Base-by-base conservation (phyloP, 2,329 filamentous ascomycete species). In the Aureobasidium zeae region DNA sequence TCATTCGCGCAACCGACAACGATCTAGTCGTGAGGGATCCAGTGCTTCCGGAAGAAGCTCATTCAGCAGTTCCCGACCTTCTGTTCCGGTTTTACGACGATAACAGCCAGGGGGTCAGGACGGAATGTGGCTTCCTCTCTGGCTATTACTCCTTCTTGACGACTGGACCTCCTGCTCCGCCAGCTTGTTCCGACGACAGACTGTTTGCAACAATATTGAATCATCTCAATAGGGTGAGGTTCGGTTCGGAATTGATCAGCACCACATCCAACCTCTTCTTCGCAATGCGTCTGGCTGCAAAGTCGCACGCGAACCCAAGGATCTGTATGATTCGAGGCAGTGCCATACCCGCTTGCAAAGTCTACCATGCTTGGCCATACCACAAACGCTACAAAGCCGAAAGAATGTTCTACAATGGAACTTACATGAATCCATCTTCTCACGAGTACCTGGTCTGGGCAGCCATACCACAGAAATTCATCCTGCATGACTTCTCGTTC, bases 381-480 rank as follows among this genome's bases (percentile, higher is more conserved):
- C 16, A 32, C 5, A 11, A 6, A 10, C 29, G 29, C 2, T 33
- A 17, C 8, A 15, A 2, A 2, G 11, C 9, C 2, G 17, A 29
- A 4, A n/a, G 12, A 11, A 20, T 30, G 11, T 44, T 16, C 9
- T 19, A 15, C 19, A 30, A 30, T n/a, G 31, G 32, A 1, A 22
- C 33, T 9, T 36, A 25, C 11, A 30, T 3, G n/a, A 29, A 36
- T n/a, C 42, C 25, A 2, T 17, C 29, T 3, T 24, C 32, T 2
- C 32, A 37, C 12, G 43, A 45, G 13, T 45, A 32, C 8, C 8
- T 16, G 1, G 9, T 45, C 3, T 45, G 43, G 43, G 43, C 33
- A 7, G 31, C 16, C 1, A 11, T 45, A 9, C 26, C 25, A 1
- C 32, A 15, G 2, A 20, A 17, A 7, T 25, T 21, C 2, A 30